Conservation (phyloP, 345 rosid species). For the Cardamine occulta region DNA sequence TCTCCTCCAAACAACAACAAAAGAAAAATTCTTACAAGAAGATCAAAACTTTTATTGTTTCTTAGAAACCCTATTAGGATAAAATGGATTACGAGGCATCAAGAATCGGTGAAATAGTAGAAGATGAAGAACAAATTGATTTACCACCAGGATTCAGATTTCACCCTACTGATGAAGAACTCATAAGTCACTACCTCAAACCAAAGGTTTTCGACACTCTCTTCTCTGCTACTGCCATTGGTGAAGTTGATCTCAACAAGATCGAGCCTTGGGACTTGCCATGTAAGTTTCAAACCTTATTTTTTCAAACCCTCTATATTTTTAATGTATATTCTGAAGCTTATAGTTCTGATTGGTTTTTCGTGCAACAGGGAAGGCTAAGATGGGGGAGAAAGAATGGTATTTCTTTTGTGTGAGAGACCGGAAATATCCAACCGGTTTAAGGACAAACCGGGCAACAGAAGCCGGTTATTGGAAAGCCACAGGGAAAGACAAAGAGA, state of each 20-base stretch:
- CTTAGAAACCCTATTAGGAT: not conserved
- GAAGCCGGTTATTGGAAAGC: conserved; percentile 68
- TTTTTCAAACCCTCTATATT: not conserved
- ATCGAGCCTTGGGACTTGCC: conserved; percentile 96
- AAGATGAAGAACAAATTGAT: conserved; percentile 60
- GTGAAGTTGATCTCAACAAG: conserved; percentile 92
- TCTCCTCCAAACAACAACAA: conserved; percentile 26
- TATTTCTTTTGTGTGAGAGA: conserved; percentile 79
- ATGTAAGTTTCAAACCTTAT: conserved; percentile 48
- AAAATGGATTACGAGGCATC: conserved; percentile 34
- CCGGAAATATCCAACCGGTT: conserved; percentile 80
- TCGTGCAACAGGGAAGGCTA: conserved; percentile 36
- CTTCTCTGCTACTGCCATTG: conserved; percentile 73
- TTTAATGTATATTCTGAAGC: not conserved
- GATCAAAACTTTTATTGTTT: not conserved
- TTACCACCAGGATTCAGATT: conserved; percentile 93
- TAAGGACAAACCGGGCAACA: conserved; percentile 70
- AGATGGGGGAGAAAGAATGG: conserved; percentile 66
- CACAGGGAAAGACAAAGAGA: conserved; percentile 72
- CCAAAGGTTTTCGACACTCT: conserved; percentile 61
- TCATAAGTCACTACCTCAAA: conserved; percentile 68
- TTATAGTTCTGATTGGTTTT: not conserved
- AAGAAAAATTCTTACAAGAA: conserved; percentile 8
- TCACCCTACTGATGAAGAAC: conserved; percentile 96
- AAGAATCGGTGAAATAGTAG: conserved; percentile 29